These are phyloP conservation scores for Chlamydomonas sp. DNA, from an alignment of 139 green algal genomes.

Conservation along the genomic window DNA sequence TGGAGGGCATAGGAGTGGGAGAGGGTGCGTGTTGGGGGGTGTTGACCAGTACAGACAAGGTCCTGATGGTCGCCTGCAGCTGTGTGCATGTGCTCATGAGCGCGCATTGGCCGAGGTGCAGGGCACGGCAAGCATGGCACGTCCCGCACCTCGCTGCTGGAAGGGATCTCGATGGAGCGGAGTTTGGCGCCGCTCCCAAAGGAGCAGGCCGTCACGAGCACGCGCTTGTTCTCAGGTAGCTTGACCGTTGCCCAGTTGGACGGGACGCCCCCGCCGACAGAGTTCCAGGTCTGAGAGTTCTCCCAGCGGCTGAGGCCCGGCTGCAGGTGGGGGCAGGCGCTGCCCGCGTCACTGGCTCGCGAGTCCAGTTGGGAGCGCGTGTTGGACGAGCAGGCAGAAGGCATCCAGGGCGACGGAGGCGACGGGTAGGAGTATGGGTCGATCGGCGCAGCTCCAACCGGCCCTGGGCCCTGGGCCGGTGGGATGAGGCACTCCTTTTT, in stretches of 20 bases:
- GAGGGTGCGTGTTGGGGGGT: too few relatives aligned
- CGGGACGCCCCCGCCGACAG: neutral
- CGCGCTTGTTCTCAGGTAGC: slow-evolving; percentile 16
- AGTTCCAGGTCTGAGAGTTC: slow-evolving; percentile 9
- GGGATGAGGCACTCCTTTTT: too few relatives aligned
- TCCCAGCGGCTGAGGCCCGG: slow-evolving; percentile 19
- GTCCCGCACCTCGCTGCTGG: slow-evolving; percentile 23
- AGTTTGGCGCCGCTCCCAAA: slow-evolving; percentile 14
- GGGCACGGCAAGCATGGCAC: too few relatives aligned
- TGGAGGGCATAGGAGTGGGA: too few relatives aligned
- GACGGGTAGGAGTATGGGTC: slow-evolving; percentile 20
- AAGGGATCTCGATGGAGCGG: slow-evolving; percentile 21
- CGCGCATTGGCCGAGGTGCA: too few relatives aligned
- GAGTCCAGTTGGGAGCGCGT: slow-evolving; percentile 6
- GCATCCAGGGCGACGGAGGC: neutral
- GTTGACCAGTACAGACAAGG: too few relatives aligned
- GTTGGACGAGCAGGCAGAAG: slow-evolving; percentile 7
- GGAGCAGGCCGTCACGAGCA: slow-evolving; percentile 35
- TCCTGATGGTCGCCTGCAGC: too few relatives aligned
- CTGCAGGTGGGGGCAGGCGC: slow-evolving; percentile 21
- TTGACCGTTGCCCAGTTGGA: slow-evolving; percentile 16
- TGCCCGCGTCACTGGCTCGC: neutral
- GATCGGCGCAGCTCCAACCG: too few relatives aligned
- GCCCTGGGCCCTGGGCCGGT: too few relatives aligned
- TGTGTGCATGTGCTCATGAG: too few relatives aligned